A percentile compares a stretch with the other conserved stretches of the same genome.
These are phyloP conservation scores for Tolypocladium cylindrosporum DNA, from an alignment of 2,329 filamentous ascomycete species.

Conservation along the genomic window DNA sequence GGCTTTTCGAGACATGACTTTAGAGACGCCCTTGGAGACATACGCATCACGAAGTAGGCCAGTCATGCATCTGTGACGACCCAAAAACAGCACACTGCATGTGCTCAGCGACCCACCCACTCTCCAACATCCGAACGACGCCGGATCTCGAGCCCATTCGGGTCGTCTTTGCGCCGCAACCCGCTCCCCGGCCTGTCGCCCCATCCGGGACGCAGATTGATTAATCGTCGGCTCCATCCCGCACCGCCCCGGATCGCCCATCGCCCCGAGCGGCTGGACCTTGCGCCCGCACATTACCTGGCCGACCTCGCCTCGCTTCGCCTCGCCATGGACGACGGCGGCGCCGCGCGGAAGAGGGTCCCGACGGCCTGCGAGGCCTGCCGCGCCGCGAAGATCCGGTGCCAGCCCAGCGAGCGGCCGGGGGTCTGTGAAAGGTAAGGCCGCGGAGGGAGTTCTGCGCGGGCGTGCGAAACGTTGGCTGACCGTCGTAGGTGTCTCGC, in stretches of 20 bases:
- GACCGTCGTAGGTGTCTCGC: conserved; percentile 33
- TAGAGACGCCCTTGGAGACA: too few species aligned
- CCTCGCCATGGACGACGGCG: conserved; percentile 6
- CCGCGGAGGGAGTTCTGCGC: too few species aligned
- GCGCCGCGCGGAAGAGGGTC: conserved; percentile 13
- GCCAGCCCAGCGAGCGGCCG: conserved; percentile 34
- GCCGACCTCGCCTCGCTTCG: not conserved
- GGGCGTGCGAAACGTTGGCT: too few species aligned
- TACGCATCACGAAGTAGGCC: not conserved
- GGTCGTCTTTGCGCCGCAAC: not conserved
- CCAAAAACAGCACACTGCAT: too few species aligned
- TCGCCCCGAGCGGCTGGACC: not conserved
- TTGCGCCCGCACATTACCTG: not conserved
- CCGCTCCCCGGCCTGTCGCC: not conserved
- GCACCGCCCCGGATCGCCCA: not conserved
- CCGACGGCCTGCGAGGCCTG: conserved; percentile 44
- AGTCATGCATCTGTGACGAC: not conserved
- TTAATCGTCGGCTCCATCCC: not conserved
- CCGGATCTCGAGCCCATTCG: not conserved
- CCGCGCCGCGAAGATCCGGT: conserved; percentile 42
- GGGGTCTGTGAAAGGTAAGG: conserved; percentile 33
- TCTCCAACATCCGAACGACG: not conserved
- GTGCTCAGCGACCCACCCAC: not conserved
- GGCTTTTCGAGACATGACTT: too few species aligned
- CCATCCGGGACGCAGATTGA: not conserved